Percentiles rank a stretch among this genome's conserved stretches.
Evolutionary conservation across 257 asterid species (phyloP).

Genomic region (Linderniella brevidens): DNA sequence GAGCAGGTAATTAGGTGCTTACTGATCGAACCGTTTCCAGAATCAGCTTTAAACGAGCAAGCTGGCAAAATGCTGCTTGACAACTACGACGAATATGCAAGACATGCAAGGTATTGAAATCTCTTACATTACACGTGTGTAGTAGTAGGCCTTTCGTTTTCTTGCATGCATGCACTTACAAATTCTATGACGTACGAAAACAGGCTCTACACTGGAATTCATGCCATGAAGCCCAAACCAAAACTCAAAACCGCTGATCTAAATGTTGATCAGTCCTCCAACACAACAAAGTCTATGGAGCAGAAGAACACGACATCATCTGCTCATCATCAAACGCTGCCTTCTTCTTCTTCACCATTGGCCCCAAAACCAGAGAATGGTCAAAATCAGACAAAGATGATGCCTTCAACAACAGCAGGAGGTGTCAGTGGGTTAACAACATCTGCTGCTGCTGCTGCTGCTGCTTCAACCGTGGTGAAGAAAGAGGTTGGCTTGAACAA

Average conservation of each 20-base stretch:
- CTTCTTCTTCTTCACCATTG: conserved; percentile 40
- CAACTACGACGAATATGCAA: conserved; percentile 77
- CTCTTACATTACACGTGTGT: no score
- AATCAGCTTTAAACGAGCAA: conserved; percentile 89
- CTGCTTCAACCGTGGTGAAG: conserved; percentile 27
- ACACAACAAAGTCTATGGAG: conserved; percentile 34
- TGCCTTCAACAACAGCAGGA: conserved; percentile 19
- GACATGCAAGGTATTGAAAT: conserved; percentile 87
- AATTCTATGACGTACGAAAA: no score
- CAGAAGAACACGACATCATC: conserved; percentile 35
- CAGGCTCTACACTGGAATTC: conserved; percentile 81
- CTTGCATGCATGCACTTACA: no score
- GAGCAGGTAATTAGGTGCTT: conserved; percentile 86
- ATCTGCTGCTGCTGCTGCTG: no score
- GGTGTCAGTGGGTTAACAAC: conserved; percentile 49
- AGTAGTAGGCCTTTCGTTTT: no score
- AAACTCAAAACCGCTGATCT: conserved; percentile 59
- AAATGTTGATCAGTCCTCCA: conserved; percentile 46
- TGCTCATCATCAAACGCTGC: conserved; percentile 22
- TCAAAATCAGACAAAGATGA: conserved; percentile 22
- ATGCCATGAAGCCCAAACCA: conserved; percentile 64
- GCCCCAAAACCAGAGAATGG: conserved; percentile 59
- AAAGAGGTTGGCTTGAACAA: conserved; percentile 43
- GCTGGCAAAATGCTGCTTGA: conserved; percentile 97
- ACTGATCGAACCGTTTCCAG: conserved; percentile 93